Evolutionary conservation across 371 early-diverging fungal species (phyloP), one percentile per base, ranked within the genome.

Genomic region (Mucor irregularis): DNA sequence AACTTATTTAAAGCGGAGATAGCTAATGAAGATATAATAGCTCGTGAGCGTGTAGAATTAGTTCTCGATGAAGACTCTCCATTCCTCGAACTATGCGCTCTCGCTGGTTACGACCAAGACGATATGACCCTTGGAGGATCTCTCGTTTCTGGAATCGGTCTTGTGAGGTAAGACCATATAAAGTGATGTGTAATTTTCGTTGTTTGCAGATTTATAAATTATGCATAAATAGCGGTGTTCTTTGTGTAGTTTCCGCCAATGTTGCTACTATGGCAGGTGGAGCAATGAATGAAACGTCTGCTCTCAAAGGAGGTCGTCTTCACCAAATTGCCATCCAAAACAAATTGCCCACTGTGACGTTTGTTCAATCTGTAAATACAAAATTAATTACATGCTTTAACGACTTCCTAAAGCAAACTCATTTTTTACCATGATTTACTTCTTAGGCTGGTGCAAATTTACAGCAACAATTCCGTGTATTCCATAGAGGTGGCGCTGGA

Each of bases 61-160:
- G 39, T 89, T 3, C 69, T 90, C 7, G 90, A 90, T 58, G 83
- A 83, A 47, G 89, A 87, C 52, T 83, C 85, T 3, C 90, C 90
- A n/a, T 89, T 87, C 54, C 67, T 90, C 35, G 90, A 90, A 58
- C 66, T 90, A 38, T 81, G 85, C 40, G 79, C 86, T 5, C 67
- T 90, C 16, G 88, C 88, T 28, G 90, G 90, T 11, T 85, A 76
- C 46, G 85, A 64, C 10, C 88, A 88, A 64, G 86, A 89, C 14
- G 87, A 82, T 39, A 84, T 85, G 85, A 87, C 89, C 4, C 45
- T 83, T 4, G 76, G 90, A 37, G 90, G 87, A 2, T 89, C 90
- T 2, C 65, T 84, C 28, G 86, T 90, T 10, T 73, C 75, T 13
- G 90, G 87, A 53, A 86, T 90, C 34, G 90, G 90, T 17, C 76